Conservation (phyloP, 164 flowering plant genomes). For the Liquidambar formosana region DNA sequence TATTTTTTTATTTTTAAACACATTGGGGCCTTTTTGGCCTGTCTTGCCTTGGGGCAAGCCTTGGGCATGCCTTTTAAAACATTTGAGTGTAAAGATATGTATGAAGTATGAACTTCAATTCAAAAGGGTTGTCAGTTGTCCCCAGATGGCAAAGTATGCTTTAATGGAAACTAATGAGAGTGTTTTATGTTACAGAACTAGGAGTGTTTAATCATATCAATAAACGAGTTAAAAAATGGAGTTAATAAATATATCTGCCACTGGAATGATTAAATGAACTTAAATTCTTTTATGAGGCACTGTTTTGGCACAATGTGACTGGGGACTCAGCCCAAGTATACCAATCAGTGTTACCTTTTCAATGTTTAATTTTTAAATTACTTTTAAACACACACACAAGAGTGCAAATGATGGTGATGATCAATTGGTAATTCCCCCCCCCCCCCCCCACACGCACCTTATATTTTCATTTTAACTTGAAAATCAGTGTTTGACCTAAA, state of each 20-base stretch:
- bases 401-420: background rate
- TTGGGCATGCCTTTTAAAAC: too few species aligned
- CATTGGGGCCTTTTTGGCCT: too few species aligned
- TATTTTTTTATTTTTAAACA: too few species aligned
- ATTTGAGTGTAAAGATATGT: too few species aligned
- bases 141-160: too few species aligned
- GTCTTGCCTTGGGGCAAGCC: too few species aligned
- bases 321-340: background rate
- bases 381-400: background rate
- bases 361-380: background rate
- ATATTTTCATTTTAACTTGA: background rate
- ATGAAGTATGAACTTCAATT: too few species aligned
- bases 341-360: background rate
- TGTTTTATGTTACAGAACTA: too few species aligned
- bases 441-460: too few species aligned
- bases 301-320: background rate
- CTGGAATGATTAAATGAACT: background rate
- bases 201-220: background rate
- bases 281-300: background rate
- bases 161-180: too few species aligned
- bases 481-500: background rate
- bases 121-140: too few species aligned
- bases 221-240: background rate
- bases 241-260: background rate
- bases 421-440: background rate